Evolutionary conservation across 1,139 yeast species (phyloP).

Genomic region (Hyphopichia wangnamkhiaoensis): DNA sequence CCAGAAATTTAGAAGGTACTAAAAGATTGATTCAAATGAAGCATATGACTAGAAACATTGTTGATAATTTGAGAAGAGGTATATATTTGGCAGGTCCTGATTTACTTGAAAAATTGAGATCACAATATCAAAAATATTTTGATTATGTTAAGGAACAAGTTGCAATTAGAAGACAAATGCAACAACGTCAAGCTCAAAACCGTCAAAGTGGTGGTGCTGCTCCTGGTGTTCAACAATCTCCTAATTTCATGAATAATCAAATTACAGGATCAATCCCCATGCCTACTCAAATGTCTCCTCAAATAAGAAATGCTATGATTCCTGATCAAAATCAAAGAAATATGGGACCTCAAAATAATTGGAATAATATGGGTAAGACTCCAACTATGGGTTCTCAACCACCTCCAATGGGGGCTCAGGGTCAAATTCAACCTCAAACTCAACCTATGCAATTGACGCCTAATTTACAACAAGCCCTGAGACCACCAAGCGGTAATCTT

Average conservation of each 20-base stretch:
- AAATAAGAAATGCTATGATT: constrained; percentile 2
- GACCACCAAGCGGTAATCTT: constrained; percentile 9
- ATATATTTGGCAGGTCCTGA: constrained; percentile 67
- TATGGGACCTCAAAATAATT: not conserved
- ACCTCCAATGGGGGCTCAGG: constrained; percentile 10
- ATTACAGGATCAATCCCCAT: constrained; percentile 7
- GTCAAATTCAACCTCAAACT: constrained; percentile 1
- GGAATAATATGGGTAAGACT: not conserved
- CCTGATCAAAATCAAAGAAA: constrained; percentile 2
- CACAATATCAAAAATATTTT: constrained; percentile 74
- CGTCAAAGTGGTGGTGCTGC: constrained; percentile 2
- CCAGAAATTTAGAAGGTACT: constrained; percentile 74
- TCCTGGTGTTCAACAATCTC: constrained; percentile 3
- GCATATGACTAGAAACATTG: constrained; percentile 73
- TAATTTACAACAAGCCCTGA: constrained; percentile 6
- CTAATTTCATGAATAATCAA: constrained; percentile 9
- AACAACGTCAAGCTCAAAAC: constrained; percentile 21
- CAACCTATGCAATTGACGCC: constrained; percentile 1
- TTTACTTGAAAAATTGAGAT: constrained; percentile 65
- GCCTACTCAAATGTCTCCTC: constrained; percentile 12
- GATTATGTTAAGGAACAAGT: constrained; percentile 62
- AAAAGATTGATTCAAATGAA: constrained; percentile 76
- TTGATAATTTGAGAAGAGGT: constrained; percentile 66
- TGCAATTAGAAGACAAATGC: constrained; percentile 35
- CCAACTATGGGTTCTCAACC: constrained; percentile 9